Evolutionary conservation across 441 rosid species (phyloP).

Genomic region (Pelargonium citronellum): DNA sequence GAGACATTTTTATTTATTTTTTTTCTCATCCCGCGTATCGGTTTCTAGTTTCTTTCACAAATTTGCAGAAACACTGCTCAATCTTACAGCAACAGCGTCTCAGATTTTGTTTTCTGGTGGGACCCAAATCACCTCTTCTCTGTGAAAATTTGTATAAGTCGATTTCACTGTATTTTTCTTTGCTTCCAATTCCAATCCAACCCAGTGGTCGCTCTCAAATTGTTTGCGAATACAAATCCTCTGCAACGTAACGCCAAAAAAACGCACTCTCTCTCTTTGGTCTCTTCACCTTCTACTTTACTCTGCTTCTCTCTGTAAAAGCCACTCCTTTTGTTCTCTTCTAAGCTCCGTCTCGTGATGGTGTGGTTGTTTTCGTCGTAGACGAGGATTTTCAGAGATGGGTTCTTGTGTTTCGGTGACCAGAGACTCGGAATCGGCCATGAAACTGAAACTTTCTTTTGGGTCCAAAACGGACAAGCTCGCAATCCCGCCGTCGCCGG

Average conservation of each 20-base stretch:
- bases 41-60: no score
- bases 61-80: no score
- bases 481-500: slow-evolving; percentile 53
- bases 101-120: no score
- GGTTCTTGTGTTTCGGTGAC: slow-evolving; percentile 58
- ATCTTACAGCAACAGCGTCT: no score
- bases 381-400: slow-evolving; percentile 26
- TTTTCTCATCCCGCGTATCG: not conserved
- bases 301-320: slow-evolving; percentile 2
- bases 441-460: slow-evolving; percentile 34
- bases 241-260: not conserved
- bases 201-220: not conserved
- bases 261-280: not conserved
- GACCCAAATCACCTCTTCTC: no score
- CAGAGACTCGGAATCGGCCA: slow-evolving; percentile 35
- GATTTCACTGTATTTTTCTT: no score
- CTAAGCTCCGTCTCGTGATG: not conserved
- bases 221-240: not conserved
- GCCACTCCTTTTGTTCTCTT: not conserved
- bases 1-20: not conserved
- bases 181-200: not conserved
- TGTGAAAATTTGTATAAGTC: no score
- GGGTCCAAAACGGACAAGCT: slow-evolving; percentile 39
- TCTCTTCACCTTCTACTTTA: not conserved
- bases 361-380: not conserved